A percentile compares a stretch with the other conserved stretches of the same genome.
phyloP scores from a whole-genome alignment of 306 rosid species.

The Fagus crenata region DNA sequence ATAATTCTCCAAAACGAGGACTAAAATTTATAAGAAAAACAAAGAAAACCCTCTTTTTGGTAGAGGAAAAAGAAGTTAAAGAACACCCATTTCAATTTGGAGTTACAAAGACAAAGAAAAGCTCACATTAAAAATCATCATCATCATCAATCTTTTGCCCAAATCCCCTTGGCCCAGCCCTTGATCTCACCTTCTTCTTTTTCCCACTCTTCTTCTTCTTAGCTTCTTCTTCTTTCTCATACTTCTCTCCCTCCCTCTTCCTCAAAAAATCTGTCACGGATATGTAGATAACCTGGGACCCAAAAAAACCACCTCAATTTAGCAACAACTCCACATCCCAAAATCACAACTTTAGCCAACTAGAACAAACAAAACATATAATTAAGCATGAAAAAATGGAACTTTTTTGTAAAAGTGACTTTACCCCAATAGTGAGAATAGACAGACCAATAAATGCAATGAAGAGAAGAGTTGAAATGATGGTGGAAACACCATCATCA shows the following conservation, averaged over 20 bases:
- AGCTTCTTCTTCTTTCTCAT: constrained; percentile 68
- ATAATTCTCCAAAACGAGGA: neutral
- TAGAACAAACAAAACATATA: neutral
- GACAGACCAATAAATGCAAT: constrained; percentile 71
- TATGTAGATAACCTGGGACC: constrained; percentile 68
- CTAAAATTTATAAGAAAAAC: neutral
- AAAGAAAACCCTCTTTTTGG: neutral
- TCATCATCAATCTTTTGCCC: constrained; percentile 65
- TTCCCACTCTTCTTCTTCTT: constrained; percentile 44
- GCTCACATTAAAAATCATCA: constrained; percentile 1
- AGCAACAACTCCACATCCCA: neutral
- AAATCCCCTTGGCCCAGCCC: constrained; percentile 73
- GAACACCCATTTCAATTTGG: constrained; percentile 9
- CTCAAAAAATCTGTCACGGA: constrained; percentile 77
- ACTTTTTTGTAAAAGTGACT: neutral
- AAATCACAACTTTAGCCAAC: neutral
- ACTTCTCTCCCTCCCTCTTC: constrained; percentile 85
- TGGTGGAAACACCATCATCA: constrained; percentile 46
- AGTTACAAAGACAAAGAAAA: neutral
- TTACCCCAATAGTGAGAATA: constrained; percentile 81
- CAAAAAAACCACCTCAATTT: constrained; percentile 1
- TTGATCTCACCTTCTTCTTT: constrained; percentile 51
- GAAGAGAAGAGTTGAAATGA: constrained; percentile 64
- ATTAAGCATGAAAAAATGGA: neutral
- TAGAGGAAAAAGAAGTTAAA: neutral